Percentiles rank a stretch among this genome's conserved stretches.
Conservation (phyloP, 2,329 filamentous ascomycete genomes). For the Xylariaceae sp. region DNA sequence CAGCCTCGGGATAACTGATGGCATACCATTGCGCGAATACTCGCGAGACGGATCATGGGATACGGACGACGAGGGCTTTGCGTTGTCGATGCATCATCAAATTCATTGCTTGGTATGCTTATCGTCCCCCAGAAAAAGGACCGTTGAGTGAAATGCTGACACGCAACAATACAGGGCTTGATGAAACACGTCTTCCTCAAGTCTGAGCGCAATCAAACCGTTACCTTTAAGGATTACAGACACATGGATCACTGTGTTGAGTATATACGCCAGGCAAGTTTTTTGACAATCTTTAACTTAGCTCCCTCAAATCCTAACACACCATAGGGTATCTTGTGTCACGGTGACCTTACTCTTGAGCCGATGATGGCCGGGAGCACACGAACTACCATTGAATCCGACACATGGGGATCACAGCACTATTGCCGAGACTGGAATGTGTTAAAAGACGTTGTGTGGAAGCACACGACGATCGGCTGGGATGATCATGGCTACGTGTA, state of each 20-base stretch:
- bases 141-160: neutral
- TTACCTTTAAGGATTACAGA: neutral
- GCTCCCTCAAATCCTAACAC: too few relatives aligned
- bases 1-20: neutral
- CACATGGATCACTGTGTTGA: neutral
- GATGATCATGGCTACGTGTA: neutral
- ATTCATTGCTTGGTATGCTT: neutral
- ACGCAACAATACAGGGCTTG: neutral
- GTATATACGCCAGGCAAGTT: neutral
- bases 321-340: neutral
- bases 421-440: neutral
- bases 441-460: neutral
- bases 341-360: neutral
- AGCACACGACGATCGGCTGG: neutral
- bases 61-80: neutral
- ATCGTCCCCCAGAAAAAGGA: neutral
- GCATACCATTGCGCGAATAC: neutral
- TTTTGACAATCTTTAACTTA: too few relatives aligned
- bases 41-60: neutral
- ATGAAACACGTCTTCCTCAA: neutral
- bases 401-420: neutral
- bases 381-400: neutral
- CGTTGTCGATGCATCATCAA: neutral
- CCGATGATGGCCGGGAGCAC: neutral
- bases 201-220: neutral